Base-by-base conservation (phyloP, 139 green algal genomes). In the Haematococcus lacustris region DNA sequence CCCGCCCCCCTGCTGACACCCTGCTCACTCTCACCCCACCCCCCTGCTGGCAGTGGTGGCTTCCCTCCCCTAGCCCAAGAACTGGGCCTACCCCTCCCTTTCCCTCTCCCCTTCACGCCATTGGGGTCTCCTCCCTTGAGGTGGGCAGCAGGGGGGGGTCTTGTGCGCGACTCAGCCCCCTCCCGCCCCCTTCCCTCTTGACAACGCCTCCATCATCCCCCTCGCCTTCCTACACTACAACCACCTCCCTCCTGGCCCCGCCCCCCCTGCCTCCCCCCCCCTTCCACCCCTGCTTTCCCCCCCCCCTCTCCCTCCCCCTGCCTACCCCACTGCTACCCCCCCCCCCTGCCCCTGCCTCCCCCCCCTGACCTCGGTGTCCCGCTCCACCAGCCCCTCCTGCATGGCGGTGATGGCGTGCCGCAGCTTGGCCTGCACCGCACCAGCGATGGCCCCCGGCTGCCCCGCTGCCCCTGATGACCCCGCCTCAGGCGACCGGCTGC, bases 311-410 rank as follows among this genome's bases (percentile, higher is more conserved):
- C n/a, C n/a, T n/a, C 3, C 17, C 53, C n/a, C 3, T 5, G 39
- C 3, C 5, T 57, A 9, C 32, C 5, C 37, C 37, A 70, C 9
- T 53, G 43, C 9, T 65, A 25, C 17, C 25, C 9, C 17, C 13
- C 34, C 38, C 2, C 51, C 9, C 33, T 26, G 63, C 63, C 13
- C 23, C 3, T 70, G 61, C 26, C 26, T 6, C 32, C 65, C 33
- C 37, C 34, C n/a, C 25, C 64, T 0, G 61, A 94, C 90, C 86
- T 96, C 91, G 2, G 86, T 93, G 38, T 95, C 91, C 3, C 91
- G 77, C 80, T 96, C 91, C 47, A 96, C 79, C 70, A 96, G 80
- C 30, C 91, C 91, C 43, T 77, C 73, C 51, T 91, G 83, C 71
- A 96, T 82, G 23, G 87, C 79, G 13, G 73, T n/a, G 26, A 94